A percentile compares a stretch with the other conserved stretches of the same genome.
Conservation (phyloP, 139 green algal genomes). For the Monoraphidium neglectum region DNA sequence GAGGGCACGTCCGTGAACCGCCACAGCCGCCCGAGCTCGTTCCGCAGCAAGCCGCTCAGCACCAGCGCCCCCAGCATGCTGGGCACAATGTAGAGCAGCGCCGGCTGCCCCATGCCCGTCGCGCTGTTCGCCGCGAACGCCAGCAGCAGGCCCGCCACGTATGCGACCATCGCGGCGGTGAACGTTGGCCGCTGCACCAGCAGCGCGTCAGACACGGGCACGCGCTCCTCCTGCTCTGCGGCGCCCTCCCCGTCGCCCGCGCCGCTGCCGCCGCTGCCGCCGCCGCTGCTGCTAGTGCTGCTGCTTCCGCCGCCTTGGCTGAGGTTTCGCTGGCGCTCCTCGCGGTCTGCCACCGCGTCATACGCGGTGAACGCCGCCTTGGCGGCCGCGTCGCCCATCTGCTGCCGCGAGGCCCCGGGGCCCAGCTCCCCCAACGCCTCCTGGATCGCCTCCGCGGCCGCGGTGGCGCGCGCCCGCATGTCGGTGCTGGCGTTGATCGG, state of each 20-base stretch:
- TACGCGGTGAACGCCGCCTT: conserved; percentile 64
- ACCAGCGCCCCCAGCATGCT: conserved; percentile 52
- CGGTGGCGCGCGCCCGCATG: conserved; percentile 54
- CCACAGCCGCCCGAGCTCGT: conserved; percentile 60
- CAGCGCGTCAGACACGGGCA: conserved; percentile 57
- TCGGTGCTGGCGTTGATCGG: conserved; percentile 28
- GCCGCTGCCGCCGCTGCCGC: not conserved
- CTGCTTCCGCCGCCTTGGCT: conserved; percentile 24
- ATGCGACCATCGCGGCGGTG: conserved; percentile 60
- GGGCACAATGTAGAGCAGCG: conserved; percentile 84
- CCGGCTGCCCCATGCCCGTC: conserved; percentile 81
- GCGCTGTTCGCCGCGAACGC: conserved; percentile 86
- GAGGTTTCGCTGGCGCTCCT: conserved; percentile 32
- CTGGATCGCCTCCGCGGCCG: conserved; percentile 60
- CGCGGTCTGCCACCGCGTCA: conserved; percentile 42
- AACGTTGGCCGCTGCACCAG: conserved; percentile 81
- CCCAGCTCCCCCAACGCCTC: conserved; percentile 45
- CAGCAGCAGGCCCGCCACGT: conserved; percentile 70
- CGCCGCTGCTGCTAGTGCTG: not conserved
- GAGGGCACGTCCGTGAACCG: conserved; percentile 62
- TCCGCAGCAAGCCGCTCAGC: conserved; percentile 37
- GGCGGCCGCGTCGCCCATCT: conserved; percentile 58
- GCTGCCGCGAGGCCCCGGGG: conserved; percentile 21
- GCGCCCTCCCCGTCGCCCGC: not conserved
- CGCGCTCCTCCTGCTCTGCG: not conserved